Evolutionary conservation across 1,284 basidiomycete species (phyloP), one percentile per base, ranked within the genome.

Genomic region (Flammula alnicola): DNA sequence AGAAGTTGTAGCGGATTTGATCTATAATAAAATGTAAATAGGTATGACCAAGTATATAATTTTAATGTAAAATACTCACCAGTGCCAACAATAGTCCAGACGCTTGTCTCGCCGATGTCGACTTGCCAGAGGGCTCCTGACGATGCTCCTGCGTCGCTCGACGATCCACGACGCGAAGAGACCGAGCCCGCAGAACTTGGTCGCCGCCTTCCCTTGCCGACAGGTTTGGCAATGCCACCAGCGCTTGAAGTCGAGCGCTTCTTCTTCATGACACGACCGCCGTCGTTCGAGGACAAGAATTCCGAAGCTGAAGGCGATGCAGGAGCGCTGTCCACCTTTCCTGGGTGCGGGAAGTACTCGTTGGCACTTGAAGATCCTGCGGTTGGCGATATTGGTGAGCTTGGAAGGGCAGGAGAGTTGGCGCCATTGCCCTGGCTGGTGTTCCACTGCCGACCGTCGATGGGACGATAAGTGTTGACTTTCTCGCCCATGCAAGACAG

Each of bases 61-160:
- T 17, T 41, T 23, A 36, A 32, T 17, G 45, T 17, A n/a, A 7
- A 36, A 31, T 44, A 65, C 76, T 68, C 67, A 90, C 88, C 88
- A 56, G 90, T 93, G 57, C 93, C 91, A 54, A 94, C 91, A 58
- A 95, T 93, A 11, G 92, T 94, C 93, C 93, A 95, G 30, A 95
- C 88, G 65, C 91, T 91, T 31, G 90, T 91, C 71, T 94, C 91
- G 51, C 89, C 89, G 52, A 92, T 90, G 66, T 92, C 88, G 48
- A 92, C 88, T 63, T 88, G 86, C 90, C 91, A 93, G 19, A 91
- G 75, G 12, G 90, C 88, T 46, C 90, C 90, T 3, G 88, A 90
- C 35, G 83, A 81, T 40, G 82, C 83, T 32, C 81, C 78, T 33
- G 79, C 67, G 51, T 90, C 87, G 58, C 83, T 82, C 25, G 78